Percentiles rank a stretch among this genome's conserved stretches.
Conservation (phyloP, 1,284 basidiomycete species). For the Inonotus obliquus region DNA sequence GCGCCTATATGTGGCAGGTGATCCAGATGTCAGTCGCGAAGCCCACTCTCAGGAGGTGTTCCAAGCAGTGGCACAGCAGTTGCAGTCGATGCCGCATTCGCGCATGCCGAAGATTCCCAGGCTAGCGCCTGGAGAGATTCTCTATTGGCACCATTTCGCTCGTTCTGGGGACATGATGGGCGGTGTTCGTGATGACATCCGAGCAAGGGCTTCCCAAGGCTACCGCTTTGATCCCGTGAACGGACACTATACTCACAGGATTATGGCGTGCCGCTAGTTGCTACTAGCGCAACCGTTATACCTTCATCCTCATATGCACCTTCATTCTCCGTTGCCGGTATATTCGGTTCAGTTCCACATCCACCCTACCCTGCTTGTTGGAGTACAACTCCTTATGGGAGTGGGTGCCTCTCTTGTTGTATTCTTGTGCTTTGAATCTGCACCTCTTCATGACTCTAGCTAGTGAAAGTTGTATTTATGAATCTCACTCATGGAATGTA, state of each 20-base stretch:
- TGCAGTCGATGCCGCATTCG: neutral
- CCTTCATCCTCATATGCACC: neutral
- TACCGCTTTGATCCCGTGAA: slow-evolving; percentile 1
- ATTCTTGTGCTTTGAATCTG: neutral
- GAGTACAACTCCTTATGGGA: too few species aligned
- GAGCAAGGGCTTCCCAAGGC: slow-evolving; percentile 23
- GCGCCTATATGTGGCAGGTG: slow-evolving; percentile 63
- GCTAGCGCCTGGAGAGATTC: slow-evolving; percentile 58
- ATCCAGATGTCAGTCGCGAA: slow-evolving; percentile 63
- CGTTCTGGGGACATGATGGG: slow-evolving; percentile 66
- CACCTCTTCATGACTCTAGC: neutral
- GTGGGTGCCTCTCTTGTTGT: too few species aligned
- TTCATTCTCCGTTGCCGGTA: neutral
- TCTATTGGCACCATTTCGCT: slow-evolving; percentile 78
- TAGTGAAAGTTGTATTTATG: too few species aligned
- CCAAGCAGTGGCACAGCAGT: slow-evolving; percentile 4
- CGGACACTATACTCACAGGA: neutral
- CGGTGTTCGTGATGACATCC: slow-evolving; percentile 53
- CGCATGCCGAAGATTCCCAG: slow-evolving; percentile 21
- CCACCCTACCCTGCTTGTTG: too few species aligned
- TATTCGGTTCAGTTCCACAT: neutral
- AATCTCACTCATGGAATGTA: too few species aligned
- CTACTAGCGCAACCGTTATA: neutral
- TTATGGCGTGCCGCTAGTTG: slow-evolving; percentile 1
- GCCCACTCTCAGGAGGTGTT: slow-evolving; percentile 22